Evolutionary conservation across 305 asterid species (phyloP).

Genomic region (Fraxinus latifolia): DNA sequence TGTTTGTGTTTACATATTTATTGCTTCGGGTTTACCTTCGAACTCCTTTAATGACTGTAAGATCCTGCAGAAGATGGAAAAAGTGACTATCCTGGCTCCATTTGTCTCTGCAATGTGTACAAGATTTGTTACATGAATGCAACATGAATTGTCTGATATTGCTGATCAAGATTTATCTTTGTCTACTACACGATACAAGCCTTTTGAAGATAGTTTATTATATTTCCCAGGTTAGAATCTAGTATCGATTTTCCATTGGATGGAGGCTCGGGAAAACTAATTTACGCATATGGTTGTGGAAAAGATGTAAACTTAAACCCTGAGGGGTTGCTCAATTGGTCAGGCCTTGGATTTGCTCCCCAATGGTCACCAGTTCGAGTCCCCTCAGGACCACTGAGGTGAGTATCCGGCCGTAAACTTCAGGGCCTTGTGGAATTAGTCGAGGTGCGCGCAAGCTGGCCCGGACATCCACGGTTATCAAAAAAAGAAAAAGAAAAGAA

Average conservation of each 20-base stretch:
- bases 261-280: neutral
- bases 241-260: neutral
- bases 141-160: neutral
- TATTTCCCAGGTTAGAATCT: neutral
- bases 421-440: too few relatives aligned
- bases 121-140: neutral
- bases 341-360: too few relatives aligned
- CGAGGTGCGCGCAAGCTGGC: too few relatives aligned
- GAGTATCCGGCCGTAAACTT: too few relatives aligned
- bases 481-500: too few relatives aligned
- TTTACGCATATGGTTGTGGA: neutral
- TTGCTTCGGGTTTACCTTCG: neutral
- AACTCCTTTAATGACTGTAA: neutral
- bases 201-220: neutral
- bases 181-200: neutral
- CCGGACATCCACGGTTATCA: too few relatives aligned
- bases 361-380: too few relatives aligned
- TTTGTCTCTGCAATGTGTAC: neutral
- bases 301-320: neutral
- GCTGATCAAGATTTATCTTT: neutral
- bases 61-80: neutral
- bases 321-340: too few relatives aligned
- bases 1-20: neutral
- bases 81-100: neutral
- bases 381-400: too few relatives aligned